These are phyloP conservation scores for Aureobasidium uvarum DNA, from an alignment of 2,329 filamentous ascomycete genomes.

Conservation along the genomic window DNA sequence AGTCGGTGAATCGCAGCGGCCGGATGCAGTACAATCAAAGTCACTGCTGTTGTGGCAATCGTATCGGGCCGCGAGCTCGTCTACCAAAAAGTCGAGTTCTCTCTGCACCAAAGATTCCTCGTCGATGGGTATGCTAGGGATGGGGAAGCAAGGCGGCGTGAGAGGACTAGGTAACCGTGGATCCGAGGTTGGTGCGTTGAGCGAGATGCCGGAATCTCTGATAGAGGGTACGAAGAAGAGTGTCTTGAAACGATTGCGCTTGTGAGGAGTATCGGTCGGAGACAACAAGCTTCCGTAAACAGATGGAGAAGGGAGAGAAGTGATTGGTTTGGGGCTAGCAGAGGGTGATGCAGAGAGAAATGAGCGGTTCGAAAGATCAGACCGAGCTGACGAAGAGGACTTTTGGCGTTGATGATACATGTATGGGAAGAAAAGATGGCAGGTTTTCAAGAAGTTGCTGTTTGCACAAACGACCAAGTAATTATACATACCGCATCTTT, in stretches of 20 bases:
- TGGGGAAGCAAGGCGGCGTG: not conserved
- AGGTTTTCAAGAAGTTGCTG: not conserved
- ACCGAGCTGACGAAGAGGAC: constrained; percentile 8
- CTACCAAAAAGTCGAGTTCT: constrained; percentile 9
- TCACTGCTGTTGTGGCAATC: not conserved
- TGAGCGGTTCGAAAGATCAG: constrained; percentile 1
- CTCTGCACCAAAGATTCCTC: not conserved
- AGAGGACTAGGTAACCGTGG: not conserved
- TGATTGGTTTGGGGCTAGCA: not conserved
- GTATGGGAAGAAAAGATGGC: not conserved
- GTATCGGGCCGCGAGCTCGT: constrained; percentile 2
- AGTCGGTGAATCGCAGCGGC: constrained; percentile 20
- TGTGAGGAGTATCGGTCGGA: constrained; percentile 3
- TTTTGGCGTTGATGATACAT: constrained; percentile 21
- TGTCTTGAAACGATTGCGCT: constrained; percentile 18
- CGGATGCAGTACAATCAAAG: not conserved
- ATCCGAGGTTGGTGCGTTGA: not conserved
- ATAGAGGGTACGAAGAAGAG: constrained; percentile 12
- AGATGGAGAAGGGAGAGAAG: constrained; percentile 5
- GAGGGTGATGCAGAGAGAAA: not conserved
- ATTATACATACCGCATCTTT: constrained; percentile 8
- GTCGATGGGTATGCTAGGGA: not conserved
- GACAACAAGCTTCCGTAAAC: not conserved
- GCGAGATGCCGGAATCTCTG: constrained; percentile 17
- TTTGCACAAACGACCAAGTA: constrained; percentile 11